A percentile compares a stretch with the other conserved stretches of the same genome.
Conservation (phyloP, 202 grass and related monocot species). For the Cymbopogon flexuosus region DNA sequence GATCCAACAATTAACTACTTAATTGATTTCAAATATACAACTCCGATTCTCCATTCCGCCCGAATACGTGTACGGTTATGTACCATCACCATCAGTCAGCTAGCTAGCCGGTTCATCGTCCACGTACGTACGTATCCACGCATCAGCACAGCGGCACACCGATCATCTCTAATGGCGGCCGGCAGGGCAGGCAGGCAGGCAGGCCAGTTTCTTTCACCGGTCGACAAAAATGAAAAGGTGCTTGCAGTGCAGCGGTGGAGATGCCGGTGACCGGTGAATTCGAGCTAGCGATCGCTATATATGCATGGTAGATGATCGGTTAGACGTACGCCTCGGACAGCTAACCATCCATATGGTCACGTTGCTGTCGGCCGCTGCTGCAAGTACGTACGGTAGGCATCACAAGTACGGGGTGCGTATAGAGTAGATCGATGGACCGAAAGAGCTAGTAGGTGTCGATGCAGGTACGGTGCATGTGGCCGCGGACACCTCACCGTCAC, state of each 20-base stretch:
- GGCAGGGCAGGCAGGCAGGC: no score
- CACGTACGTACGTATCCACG: neutral
- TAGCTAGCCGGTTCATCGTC: neutral
- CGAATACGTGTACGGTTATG: neutral
- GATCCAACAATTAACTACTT: neutral
- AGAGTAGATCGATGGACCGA: no score
- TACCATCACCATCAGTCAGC: neutral
- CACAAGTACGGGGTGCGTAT: no score
- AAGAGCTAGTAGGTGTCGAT: no score
- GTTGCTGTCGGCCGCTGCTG: neutral
- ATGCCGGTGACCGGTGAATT: neutral
- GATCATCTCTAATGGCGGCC: no score
- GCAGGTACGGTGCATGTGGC: neutral
- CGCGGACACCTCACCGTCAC: neutral
- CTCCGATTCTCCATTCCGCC: neutral
- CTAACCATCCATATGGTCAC: neutral
- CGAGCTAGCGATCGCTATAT: neutral
- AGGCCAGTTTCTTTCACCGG: neutral
- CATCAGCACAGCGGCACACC: no score
- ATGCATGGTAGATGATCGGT: neutral
- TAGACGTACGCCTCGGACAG: constrained; percentile 31
- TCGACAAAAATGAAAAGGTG: neutral
- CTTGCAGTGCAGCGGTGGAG: neutral
- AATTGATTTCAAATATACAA: neutral
- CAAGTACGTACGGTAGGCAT: neutral